phyloP scores from a whole-genome alignment of 192 early-diverging fungal species.

The Phycomyces nitens region DNA sequence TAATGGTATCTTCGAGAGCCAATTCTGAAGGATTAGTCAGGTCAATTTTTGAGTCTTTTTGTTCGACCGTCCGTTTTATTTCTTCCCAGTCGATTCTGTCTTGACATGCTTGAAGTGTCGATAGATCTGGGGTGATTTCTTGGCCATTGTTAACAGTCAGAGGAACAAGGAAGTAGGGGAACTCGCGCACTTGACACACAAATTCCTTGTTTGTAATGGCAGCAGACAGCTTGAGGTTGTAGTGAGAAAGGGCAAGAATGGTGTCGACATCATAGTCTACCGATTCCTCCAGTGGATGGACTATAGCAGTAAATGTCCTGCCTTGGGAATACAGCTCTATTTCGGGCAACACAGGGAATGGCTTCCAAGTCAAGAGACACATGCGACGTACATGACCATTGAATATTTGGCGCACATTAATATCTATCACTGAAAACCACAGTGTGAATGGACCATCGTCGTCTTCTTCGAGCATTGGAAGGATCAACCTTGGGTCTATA shows the following conservation, averaged over 20 bases:
- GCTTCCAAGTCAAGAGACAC: conserved; percentile 43
- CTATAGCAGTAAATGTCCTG: conserved; percentile 11
- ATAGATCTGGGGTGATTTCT: conserved; percentile 33
- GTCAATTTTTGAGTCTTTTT: conserved; percentile 6
- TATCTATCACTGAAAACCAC: conserved; percentile 33
- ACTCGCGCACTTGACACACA: conserved; percentile 43
- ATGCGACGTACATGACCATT: conserved; percentile 38
- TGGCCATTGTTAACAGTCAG: conserved; percentile 35
- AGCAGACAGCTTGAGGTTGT: conserved; percentile 46
- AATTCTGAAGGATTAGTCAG: conserved; percentile 1
- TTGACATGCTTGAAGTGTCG: conserved; percentile 11
- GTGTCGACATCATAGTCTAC: conserved; percentile 33
- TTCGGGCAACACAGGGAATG: conserved; percentile 32
- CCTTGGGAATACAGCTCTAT: conserved; percentile 37
- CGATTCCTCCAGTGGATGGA: conserved; percentile 11
- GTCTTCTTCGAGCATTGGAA: conserved; percentile 1
- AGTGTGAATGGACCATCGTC: conserved; percentile 21
- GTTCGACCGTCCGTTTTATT: conserved; percentile 20
- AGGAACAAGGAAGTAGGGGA: conserved; percentile 59
- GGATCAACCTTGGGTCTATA: not conserved
- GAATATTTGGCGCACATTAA: conserved; percentile 19
- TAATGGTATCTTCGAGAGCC: conserved; percentile 15
- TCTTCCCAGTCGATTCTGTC: conserved; percentile 46
- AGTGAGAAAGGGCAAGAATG: conserved; percentile 46
- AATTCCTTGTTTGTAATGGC: conserved; percentile 47